Percentiles rank a stretch among this genome's conserved stretches.
Evolutionary conservation across 2,329 filamentous ascomycete species (phyloP).

Genomic region (Allantophomopsis lycopodina): DNA sequence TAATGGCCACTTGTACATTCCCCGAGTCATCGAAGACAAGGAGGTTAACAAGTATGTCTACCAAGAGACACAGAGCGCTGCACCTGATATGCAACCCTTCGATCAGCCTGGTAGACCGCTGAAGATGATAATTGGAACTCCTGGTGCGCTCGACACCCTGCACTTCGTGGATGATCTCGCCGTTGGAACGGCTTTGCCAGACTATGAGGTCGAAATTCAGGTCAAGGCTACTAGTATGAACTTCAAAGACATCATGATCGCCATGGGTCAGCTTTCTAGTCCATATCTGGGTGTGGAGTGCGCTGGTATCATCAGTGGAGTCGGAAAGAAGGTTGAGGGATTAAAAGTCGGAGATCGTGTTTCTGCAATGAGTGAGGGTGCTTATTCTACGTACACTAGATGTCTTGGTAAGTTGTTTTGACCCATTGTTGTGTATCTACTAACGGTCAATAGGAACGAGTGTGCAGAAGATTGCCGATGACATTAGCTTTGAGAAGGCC

Average conservation of each 20-base stretch:
- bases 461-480: slow-evolving; percentile 11
- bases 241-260: slow-evolving; percentile 21
- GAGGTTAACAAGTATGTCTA: slow-evolving; percentile 29
- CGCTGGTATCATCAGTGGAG: slow-evolving; percentile 17
- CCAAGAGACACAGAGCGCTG: slow-evolving; percentile 23
- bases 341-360: slow-evolving; percentile 20
- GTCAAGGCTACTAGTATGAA: slow-evolving; percentile 20
- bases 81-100: slow-evolving; percentile 26
- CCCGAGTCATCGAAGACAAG: slow-evolving; percentile 10
- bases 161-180: slow-evolving; percentile 14
- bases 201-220: slow-evolving; percentile 12
- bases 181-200: slow-evolving; percentile 5
- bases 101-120: slow-evolving; percentile 12
- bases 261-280: slow-evolving; percentile 20
- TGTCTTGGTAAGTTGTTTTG: slow-evolving; percentile 10
- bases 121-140: slow-evolving; percentile 10
- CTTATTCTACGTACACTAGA: slow-evolving; percentile 17
- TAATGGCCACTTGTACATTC: slow-evolving; percentile 13
- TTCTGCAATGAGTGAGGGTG: slow-evolving; percentile 16
- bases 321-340: slow-evolving; percentile 16
- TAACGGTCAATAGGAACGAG: slow-evolving; percentile 4
- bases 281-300: slow-evolving; percentile 20
- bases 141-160: slow-evolving; percentile 13
- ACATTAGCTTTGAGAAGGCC: slow-evolving; percentile 14
- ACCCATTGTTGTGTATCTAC: slow-evolving; percentile 5